A percentile compares a stretch with the other conserved stretches of the same genome.
These are phyloP conservation scores for Moesziomyces antarcticus DNA, from an alignment of 1,284 basidiomycete genomes.

Conservation along the genomic window DNA sequence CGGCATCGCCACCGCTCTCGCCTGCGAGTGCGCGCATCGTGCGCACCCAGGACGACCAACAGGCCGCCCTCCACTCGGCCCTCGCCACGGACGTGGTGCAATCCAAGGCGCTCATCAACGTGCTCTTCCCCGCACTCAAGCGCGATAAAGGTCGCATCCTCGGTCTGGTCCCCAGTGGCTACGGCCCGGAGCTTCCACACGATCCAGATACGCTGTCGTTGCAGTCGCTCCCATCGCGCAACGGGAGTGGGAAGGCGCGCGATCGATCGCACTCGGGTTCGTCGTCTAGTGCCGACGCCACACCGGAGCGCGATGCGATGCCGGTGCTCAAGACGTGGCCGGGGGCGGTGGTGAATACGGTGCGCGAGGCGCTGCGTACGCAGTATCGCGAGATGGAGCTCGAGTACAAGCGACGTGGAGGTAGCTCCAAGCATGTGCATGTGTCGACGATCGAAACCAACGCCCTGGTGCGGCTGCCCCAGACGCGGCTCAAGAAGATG, in stretches of 20 bases:
- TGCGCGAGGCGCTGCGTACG: conserved; percentile 24
- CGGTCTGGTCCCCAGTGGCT: conserved; percentile 40
- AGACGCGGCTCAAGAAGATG: conserved; percentile 36
- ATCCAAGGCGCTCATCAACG: conserved; percentile 40
- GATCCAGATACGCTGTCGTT: conserved; percentile 40
- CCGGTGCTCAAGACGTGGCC: conserved; percentile 30
- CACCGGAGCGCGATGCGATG: background rate
- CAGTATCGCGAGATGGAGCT: conserved; percentile 32
- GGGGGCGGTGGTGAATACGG: conserved; percentile 26
- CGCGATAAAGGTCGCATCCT: conserved; percentile 45
- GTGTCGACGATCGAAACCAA: conserved; percentile 39
- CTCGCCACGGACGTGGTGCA: conserved; percentile 49
- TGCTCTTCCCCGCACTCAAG: conserved; percentile 47
- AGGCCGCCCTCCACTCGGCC: conserved; percentile 36
- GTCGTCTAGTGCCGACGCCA: background rate
- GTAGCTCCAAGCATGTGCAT: conserved; percentile 10
- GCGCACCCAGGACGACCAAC: conserved; percentile 34
- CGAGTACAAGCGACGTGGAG: conserved; percentile 23
- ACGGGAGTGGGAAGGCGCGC: conserved; percentile 20
- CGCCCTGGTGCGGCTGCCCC: conserved; percentile 20
- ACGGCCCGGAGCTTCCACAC: conserved; percentile 33
- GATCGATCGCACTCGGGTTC: conserved; percentile 21
- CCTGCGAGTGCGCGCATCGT: conserved; percentile 28
- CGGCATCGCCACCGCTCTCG: conserved; percentile 38
- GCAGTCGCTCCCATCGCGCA: conserved; percentile 19